Base-by-base conservation (phyloP, 768 basidiomycete genomes). In the Rhodotorula toruloides region DNA sequence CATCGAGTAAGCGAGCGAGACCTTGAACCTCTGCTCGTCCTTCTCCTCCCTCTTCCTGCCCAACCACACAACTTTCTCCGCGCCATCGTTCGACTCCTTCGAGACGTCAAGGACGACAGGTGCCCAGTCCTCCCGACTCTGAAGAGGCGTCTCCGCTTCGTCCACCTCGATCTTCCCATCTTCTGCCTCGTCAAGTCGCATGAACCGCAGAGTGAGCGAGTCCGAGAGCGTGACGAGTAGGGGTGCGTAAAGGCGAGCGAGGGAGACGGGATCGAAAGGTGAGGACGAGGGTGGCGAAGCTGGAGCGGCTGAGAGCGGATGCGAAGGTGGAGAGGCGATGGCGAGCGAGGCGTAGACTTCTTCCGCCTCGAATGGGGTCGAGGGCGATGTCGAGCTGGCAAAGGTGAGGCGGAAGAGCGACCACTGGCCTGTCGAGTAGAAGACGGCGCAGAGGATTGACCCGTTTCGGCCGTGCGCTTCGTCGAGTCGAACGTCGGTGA, bases 381-480 rank as follows among this genome's bases (percentile, higher is more conserved):
- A 54, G 1, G 60, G n/a, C 3, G 31, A 17, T 13, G 43, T 13
- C 0, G 40, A 19, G 50, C 54, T 27, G 36, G 62, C 42, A 19
- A 71, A 32, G 48, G 32, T 16, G 32, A 72, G 47, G 49, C 54
- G 48, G 58, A 72, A 70, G 57, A 70, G 54, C 27, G 72, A 25
- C 59, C 67, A 68, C 25, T 70, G 65, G 21, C 72, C 59, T 7
- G 63, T 71, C 36, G 64, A 63, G 58, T 56, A 70, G 43, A 63
- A 66, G 27, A 63, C 40, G 47, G 61, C 56, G 40, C 63, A 19
- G 21, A 40, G 56, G 42, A 56, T 34, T 14, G 4, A 5, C 0
- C 11, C 25, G 4, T 4, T 4, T 16, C 27, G 21, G 5, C 8
- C 2, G 43, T 1, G 17, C 2, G 44, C 47, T 21, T 59, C 64